phyloP scores from a whole-genome alignment of 805 yeast species.

The Sugiyamaella valdiviana region DNA sequence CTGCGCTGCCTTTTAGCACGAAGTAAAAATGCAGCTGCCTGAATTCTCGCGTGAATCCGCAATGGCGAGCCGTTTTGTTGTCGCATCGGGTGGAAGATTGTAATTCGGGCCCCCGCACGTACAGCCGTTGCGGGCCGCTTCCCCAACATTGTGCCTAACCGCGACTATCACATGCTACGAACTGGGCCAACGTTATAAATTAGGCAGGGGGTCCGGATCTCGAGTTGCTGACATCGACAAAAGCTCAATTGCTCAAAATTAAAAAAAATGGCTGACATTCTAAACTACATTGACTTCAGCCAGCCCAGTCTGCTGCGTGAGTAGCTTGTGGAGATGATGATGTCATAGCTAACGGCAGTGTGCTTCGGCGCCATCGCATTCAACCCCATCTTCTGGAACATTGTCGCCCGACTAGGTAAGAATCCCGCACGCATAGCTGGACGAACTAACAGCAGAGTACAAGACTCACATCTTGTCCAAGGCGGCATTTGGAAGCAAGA shows the following conservation, averaged over 20 bases:
- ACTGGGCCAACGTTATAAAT: too few species aligned
- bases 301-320: conserved; percentile 12
- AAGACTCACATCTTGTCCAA: conserved; percentile 70
- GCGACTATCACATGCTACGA: background rate
- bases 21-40: too few species aligned
- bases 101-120: too few species aligned
- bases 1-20: too few species aligned
- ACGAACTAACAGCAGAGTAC: conserved; percentile 46
- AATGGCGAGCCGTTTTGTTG: too few species aligned
- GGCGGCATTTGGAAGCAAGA: conserved; percentile 57
- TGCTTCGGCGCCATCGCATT: conserved; percentile 69
- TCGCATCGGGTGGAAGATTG: too few species aligned
- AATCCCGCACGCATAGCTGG: background rate
- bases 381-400: conserved; percentile 95
- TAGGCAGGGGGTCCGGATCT: too few species aligned
- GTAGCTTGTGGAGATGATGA: background rate
- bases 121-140: too few species aligned
- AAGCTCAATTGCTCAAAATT: too few species aligned
- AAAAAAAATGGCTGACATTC: background rate
- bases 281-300: conserved; percentile 8
- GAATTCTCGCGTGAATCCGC: too few species aligned
- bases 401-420: conserved; percentile 65
- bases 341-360: conserved; percentile 21
- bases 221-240: too few species aligned
- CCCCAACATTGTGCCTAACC: background rate